These are phyloP conservation scores for Panicum miliaceum DNA, from an alignment of 176 grass and related monocot genomes.

Conservation along the genomic window DNA sequence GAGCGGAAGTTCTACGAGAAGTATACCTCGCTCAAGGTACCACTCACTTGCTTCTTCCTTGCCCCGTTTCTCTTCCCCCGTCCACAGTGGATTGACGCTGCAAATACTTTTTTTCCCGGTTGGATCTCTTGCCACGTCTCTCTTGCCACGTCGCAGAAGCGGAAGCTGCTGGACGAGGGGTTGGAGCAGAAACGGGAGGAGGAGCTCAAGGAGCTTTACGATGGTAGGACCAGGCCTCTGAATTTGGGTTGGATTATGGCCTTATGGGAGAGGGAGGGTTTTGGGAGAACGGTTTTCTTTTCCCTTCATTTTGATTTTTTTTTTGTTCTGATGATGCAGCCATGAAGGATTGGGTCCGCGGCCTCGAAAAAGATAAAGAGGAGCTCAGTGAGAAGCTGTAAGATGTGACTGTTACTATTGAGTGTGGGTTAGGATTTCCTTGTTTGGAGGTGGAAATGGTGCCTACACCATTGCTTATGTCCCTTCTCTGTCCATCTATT, in stretches of 20 bases:
- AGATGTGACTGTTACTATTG: conserved; percentile 15
- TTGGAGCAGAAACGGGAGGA: conserved; percentile 26
- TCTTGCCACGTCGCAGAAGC: conserved; percentile 54
- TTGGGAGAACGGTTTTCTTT: background rate
- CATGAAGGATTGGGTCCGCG: conserved; percentile 32
- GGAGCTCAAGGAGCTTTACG: conserved; percentile 30
- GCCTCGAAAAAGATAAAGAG: conserved; percentile 51
- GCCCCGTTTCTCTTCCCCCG: background rate
- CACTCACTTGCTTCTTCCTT: background rate
- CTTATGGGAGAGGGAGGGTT: background rate
- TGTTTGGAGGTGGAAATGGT: background rate
- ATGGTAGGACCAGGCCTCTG: conserved; percentile 36
- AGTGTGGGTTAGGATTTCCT: background rate
- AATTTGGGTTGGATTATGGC: background rate
- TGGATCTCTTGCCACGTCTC: background rate
- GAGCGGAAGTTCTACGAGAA: conserved; percentile 49
- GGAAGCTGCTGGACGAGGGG: conserved; percentile 51
- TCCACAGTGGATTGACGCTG: background rate
- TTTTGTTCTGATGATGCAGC: conserved; percentile 40
- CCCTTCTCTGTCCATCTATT: background rate
- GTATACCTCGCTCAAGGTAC: conserved; percentile 56
- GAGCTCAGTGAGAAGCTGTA: conserved; percentile 53
- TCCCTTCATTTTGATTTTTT: background rate
- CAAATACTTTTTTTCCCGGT: background rate
- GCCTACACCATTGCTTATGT: background rate